Evolutionary conservation across 331 rosid species (phyloP), one percentile per base, ranked within the genome.

Genomic region (Cydonia oblonga): DNA sequence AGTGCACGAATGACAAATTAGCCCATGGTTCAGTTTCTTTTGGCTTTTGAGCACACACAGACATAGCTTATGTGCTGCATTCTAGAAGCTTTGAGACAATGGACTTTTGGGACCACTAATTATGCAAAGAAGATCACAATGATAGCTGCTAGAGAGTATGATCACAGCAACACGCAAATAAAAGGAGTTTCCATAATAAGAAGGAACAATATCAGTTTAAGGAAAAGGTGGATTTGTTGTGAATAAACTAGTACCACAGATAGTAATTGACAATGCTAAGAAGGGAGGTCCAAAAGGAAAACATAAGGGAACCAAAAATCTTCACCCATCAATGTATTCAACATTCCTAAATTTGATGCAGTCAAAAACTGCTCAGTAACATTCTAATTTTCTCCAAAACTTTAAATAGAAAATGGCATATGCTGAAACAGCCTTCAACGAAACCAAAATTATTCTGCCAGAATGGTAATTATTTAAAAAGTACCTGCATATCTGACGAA

Each of bases 401-500:
- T 40, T 71, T 18, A 59, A 28, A 19, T 25, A 58, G 67, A 3
- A 57, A 32, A 54, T 23, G 35, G 1, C 13, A 20, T 9, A 52
- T n/a, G 63, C 44, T 24, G 32, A n/a, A 5, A 32, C 61, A 9
- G 30, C 14, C 32, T 58, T 72, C 23, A 59, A 46, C 9, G 4
- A 60, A 18, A 38, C 29, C 32, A 29, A 80, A 70, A 49, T 8
- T 35, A 16, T 26, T 72, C 22, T 49, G 20, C 11, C 52, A 28
- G 52, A 23, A 32, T 22, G 20, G 30, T 20, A 73, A 6, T 66
- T 38, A 62, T 26, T 46, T 29, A 59, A 58, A 5, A 25, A 46
- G 29, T 56, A 92, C 98, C 98, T 92, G 96, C 98, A 92, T 79
- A 88, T 71, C 64, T 83, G 90, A 64, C 96, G 96, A 84, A 92